phyloP scores from a whole-genome alignment of 139 green algal genomes.

The Chlamydomonas applanata region DNA sequence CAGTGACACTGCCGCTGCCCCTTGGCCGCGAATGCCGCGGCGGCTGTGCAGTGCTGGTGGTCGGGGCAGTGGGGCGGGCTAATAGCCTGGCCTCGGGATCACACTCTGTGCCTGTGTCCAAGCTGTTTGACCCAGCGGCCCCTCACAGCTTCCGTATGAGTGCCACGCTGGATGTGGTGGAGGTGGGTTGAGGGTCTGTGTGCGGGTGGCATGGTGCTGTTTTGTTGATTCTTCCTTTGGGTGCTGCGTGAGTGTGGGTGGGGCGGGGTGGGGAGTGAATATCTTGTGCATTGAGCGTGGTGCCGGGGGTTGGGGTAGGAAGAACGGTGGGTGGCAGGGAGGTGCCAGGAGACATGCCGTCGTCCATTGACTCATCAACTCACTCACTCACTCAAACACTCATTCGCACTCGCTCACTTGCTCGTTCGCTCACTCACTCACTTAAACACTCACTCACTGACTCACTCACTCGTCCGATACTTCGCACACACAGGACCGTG shows the following conservation, averaged over 20 bases:
- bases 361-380: too few relatives aligned
- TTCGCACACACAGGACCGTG: not conserved
- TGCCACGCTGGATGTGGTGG: conserved; percentile 10
- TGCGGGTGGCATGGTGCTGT: not conserved
- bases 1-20: conserved; percentile 1
- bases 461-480: too few relatives aligned
- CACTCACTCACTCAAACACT: too few relatives aligned
- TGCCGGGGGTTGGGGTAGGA: too few relatives aligned
- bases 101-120: not conserved
- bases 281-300: too few relatives aligned
- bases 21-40: conserved; percentile 32
- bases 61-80: conserved; percentile 22
- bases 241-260: too few relatives aligned
- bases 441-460: not conserved
- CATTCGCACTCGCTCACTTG: too few relatives aligned
- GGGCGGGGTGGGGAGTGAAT: too few relatives aligned
- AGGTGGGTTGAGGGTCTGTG: not conserved
- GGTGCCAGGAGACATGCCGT: too few relatives aligned
- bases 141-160: not conserved
- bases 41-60: conserved; percentile 18
- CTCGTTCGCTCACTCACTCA: too few relatives aligned
- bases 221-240: too few relatives aligned
- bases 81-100: not conserved
- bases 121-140: conserved; percentile 33
- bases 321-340: too few relatives aligned